These are phyloP conservation scores for Hericium alpestre DNA, from an alignment of 768 basidiomycete genomes.

Conservation along the genomic window DNA sequence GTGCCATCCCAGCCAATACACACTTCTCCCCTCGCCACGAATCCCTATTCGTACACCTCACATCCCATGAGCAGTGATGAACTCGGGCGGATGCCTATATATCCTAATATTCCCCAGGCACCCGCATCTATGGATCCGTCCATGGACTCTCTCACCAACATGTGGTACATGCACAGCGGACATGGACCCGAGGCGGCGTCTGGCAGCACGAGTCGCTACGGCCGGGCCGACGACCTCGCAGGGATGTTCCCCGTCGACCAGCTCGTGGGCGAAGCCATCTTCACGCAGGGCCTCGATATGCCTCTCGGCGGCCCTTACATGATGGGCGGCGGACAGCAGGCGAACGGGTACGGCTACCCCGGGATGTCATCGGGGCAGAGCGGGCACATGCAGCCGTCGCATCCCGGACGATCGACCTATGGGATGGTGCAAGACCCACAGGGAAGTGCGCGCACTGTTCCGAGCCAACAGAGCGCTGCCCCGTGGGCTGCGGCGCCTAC, in stretches of 20 bases:
- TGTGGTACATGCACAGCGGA: neutral
- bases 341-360: neutral
- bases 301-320: neutral
- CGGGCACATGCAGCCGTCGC: neutral
- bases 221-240: neutral
- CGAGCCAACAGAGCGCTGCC: neutral
- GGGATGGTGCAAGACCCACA: neutral
- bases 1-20: neutral
- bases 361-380: neutral
- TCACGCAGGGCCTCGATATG: neutral
- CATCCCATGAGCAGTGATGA: conserved; percentile 11
- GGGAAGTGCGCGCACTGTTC: no score
- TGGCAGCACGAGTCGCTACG: neutral
- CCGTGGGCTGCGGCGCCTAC: conserved; percentile 3
- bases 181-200: neutral
- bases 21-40: neutral
- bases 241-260: neutral
- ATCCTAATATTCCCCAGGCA: neutral
- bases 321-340: neutral
- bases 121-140: neutral
- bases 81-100: conserved; percentile 5
- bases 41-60: conserved; percentile 4
- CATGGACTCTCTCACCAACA: neutral
- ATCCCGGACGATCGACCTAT: neutral
- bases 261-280: neutral